These are phyloP conservation scores for Phaeosphaeria sp. DNA, from an alignment of 2,329 filamentous ascomycete genomes.

Conservation along the genomic window DNA sequence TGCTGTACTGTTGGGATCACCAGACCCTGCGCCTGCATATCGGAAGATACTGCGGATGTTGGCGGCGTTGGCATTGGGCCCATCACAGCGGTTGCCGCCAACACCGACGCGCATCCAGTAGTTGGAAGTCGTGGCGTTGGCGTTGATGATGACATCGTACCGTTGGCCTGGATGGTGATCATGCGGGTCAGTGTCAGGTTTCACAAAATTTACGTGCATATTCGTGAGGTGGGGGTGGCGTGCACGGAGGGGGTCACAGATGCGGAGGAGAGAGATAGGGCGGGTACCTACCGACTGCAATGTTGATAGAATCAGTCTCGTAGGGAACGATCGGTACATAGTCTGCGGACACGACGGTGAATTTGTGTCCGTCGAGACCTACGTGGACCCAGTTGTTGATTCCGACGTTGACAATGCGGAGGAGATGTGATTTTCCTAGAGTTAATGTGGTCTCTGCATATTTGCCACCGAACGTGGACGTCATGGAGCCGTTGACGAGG, in stretches of 20 bases:
- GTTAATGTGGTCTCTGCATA: slow-evolving; percentile 44
- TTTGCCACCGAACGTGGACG: slow-evolving; percentile 35
- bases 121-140: slow-evolving; percentile 37
- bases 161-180: slow-evolving; percentile 40
- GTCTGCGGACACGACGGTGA: slow-evolving; percentile 54
- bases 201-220: slow-evolving; percentile 11
- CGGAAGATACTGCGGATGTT: slow-evolving; percentile 52
- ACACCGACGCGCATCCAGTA: slow-evolving; percentile 48
- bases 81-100: slow-evolving; percentile 45
- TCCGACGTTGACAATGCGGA: slow-evolving; percentile 52
- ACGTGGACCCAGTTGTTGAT: slow-evolving; percentile 35
- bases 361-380: slow-evolving; percentile 44
- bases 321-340: slow-evolving; percentile 54
- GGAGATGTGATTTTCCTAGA: slow-evolving; percentile 52
- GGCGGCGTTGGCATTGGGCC: slow-evolving; percentile 39
- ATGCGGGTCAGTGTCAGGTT: slow-evolving; percentile 28
- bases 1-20: slow-evolving; percentile 39
- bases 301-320: slow-evolving; percentile 40
- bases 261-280: slow-evolving; percentile 3
- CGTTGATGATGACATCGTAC: slow-evolving; percentile 50
- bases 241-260: slow-evolving; percentile 7
- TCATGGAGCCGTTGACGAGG: slow-evolving; percentile 64
- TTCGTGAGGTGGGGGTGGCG: slow-evolving; percentile 10
- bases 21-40: slow-evolving; percentile 46
- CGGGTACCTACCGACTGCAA: slow-evolving; percentile 44